A percentile compares a stretch with the other conserved stretches of the same genome.
These are phyloP conservation scores for Heliocybe sulcata DNA, from an alignment of 1,284 basidiomycete genomes.

Conservation along the genomic window DNA sequence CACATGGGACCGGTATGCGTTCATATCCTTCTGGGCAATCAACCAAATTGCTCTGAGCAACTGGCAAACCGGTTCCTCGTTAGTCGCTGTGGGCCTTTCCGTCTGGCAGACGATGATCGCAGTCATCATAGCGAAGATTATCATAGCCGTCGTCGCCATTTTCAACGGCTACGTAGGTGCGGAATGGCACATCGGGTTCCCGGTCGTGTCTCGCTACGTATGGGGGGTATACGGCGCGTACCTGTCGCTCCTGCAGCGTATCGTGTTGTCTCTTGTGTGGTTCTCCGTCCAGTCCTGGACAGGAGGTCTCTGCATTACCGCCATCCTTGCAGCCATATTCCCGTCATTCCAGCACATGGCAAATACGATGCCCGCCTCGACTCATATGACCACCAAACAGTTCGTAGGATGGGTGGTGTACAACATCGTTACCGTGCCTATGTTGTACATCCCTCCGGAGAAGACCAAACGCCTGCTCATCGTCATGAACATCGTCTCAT, in stretches of 20 bases:
- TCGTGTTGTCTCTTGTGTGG: slow-evolving; percentile 13
- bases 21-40: neutral
- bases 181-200: slow-evolving; percentile 13
- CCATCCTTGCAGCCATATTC: slow-evolving; percentile 8
- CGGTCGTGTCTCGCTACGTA: slow-evolving; percentile 12
- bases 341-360: slow-evolving; percentile 9
- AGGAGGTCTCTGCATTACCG: slow-evolving; percentile 10
- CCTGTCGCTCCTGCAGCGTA: slow-evolving; percentile 12
- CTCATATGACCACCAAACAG: slow-evolving; percentile 9
- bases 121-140: slow-evolving; percentile 10
- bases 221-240: slow-evolving; percentile 14
- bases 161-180: slow-evolving; percentile 12
- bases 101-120: slow-evolving; percentile 13
- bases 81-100: slow-evolving; percentile 12
- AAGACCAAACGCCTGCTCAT: slow-evolving; percentile 12
- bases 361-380: slow-evolving; percentile 2
- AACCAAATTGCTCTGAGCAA: neutral
- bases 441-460: slow-evolving; percentile 14
- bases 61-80: slow-evolving; percentile 2
- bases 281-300: slow-evolving; percentile 12
- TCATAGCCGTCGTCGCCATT: slow-evolving; percentile 9
- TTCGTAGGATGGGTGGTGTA: slow-evolving; percentile 14
- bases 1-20: neutral
- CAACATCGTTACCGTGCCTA: slow-evolving; percentile 11
- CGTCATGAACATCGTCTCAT: slow-evolving; percentile 10